A percentile compares a stretch with the other conserved stretches of the same genome.
These are phyloP conservation scores for Hawksworthiomyces lignivorus DNA, from an alignment of 2,329 filamentous ascomycete species.

Conservation along the genomic window DNA sequence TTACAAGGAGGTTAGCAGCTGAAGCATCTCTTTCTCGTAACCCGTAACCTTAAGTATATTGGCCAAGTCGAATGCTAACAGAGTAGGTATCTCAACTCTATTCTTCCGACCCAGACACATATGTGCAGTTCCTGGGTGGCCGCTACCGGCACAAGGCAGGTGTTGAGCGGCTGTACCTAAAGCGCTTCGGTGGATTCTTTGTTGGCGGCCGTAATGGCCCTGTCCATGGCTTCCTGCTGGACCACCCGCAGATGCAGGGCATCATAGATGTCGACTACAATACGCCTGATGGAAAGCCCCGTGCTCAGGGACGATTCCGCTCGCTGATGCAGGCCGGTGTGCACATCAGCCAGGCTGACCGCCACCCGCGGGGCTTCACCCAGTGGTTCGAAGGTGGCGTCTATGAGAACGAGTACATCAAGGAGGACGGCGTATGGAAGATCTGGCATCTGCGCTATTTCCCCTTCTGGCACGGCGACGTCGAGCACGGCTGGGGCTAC, in stretches of 20 bases:
- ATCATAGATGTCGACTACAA: conserved; percentile 43
- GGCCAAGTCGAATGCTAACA: too few relatives aligned
- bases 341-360: conserved; percentile 41
- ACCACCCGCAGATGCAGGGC: conserved; percentile 51
- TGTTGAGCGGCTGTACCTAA: conserved; percentile 43
- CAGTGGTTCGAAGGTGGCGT: conserved; percentile 54
- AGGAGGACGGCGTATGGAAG: conserved; percentile 47
- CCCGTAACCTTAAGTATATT: too few relatives aligned
- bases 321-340: conserved; percentile 48
- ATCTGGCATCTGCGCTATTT: conserved; percentile 47
- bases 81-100: conserved; percentile 42
- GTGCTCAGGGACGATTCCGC: conserved; percentile 44
- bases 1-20: conserved; percentile 45
- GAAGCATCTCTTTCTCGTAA: too few relatives aligned
- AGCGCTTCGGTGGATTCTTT: conserved; percentile 42
- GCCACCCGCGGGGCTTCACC: conserved; percentile 42
- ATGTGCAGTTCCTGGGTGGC: conserved; percentile 48
- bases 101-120: conserved; percentile 43
- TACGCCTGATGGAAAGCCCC: conserved; percentile 17
- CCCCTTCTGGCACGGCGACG: conserved; percentile 49
- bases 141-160: conserved; percentile 44
- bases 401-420: conserved; percentile 53
- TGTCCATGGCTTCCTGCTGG: conserved; percentile 47
- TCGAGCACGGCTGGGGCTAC: conserved; percentile 45
- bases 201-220: conserved; percentile 48